Evolutionary conservation across 2,329 filamentous ascomycete species (phyloP), one percentile per base, ranked within the genome.

Genomic region (Aureobasidium musti): DNA sequence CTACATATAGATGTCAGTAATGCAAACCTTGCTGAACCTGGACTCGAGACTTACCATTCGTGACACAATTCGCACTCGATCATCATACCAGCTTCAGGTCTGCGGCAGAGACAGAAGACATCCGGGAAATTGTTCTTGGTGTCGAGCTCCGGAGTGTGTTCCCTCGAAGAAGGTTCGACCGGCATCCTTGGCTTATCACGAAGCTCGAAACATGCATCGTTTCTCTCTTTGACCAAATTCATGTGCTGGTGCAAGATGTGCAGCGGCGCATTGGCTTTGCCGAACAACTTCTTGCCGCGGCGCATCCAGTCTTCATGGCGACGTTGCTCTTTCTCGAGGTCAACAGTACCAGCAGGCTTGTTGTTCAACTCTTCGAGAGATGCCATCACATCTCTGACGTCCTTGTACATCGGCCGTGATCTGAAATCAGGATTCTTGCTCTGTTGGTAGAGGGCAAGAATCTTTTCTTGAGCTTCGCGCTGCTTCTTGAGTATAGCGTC

Each of bases 251-350:
- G 95, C 33, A 99, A 84, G 70, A 99, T 99, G 77, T 99, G 95
- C 14, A 99, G 82, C 1, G 95, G 95, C 1, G 95, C 95, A 75
- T 99, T 99, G 1, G 95, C 95, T 78, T 99, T 99, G 63, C 95
- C 95, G 74, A 99, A 99, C 0, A 99, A 80, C 77, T 97, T 97
- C 80, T 99, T 99, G 60, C 95, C 95, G 73, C 92, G 92, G 37
- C 95, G 87, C 94, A 99, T 99, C 95, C 95, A 99, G 77, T 99
- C 95, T 76, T 99, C 95, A 71, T 98, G 95, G 8, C 91, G 88
- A 75, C 95, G 96, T 70, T 95, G 90, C 76, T 98, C 92, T 70
- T 92, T 93, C 75, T 99, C 95, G 5, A 99, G 85, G 73, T 99
- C 95, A 39, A 96, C 85, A 0, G 94, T 96, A 2, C 95, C 95